Conservation (phyloP, 2,329 filamentous ascomycete species). For the Cladosporium sp. region DNA sequence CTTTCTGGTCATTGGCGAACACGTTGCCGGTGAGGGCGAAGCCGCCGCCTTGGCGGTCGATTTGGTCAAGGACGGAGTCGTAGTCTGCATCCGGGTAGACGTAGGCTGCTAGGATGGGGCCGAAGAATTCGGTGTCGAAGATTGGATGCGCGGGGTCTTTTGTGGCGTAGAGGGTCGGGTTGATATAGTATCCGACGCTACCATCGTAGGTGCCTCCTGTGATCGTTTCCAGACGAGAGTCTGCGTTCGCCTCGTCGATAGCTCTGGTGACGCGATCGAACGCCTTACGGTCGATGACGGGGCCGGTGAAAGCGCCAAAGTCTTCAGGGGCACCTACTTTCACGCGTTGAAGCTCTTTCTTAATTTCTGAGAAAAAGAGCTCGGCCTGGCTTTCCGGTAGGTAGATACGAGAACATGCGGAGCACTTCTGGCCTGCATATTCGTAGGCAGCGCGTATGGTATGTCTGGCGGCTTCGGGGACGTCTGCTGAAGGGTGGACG, state of each 20-base stretch:
- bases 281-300: constrained; percentile 76
- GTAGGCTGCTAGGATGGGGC: constrained; percentile 69
- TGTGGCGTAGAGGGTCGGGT: constrained; percentile 77
- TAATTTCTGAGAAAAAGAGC: constrained; percentile 63
- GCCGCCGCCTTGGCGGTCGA: constrained; percentile 9
- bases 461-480: constrained; percentile 74
- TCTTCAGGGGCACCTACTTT: constrained; percentile 67
- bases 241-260: constrained; percentile 76
- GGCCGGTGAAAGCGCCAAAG: constrained; percentile 77
- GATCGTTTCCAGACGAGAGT: constrained; percentile 67
- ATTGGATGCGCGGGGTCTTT: constrained; percentile 70
- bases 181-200: constrained; percentile 75
- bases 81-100: constrained; percentile 72
- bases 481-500: constrained; percentile 70
- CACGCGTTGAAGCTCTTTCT: constrained; percentile 65
- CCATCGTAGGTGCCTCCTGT: constrained; percentile 74
- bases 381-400: constrained; percentile 72
- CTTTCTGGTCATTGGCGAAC: constrained; percentile 66
- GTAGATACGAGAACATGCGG: constrained; percentile 76
- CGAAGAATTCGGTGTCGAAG: constrained; percentile 76
- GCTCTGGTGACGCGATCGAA: constrained; percentile 76
- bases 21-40: constrained; percentile 76
- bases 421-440: constrained; percentile 89
- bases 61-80: constrained; percentile 61
- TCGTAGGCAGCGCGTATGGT: constrained; percentile 86